phyloP scores from a whole-genome alignment of 2,329 filamentous ascomycete genomes.

The Delphinella strobiligena region DNA sequence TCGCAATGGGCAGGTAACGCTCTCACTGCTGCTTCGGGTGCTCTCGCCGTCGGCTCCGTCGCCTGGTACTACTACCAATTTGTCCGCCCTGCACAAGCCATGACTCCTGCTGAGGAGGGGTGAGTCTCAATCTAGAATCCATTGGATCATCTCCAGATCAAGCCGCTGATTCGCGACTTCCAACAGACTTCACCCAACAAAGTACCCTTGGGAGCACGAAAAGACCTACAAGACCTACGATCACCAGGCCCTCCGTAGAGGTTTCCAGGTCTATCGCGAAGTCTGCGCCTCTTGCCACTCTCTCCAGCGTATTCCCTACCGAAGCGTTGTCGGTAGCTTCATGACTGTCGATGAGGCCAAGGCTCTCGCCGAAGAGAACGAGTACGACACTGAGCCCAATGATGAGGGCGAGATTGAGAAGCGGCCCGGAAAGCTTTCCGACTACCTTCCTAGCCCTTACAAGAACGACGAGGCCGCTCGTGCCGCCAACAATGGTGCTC shows the following conservation, averaged over 20 bases:
- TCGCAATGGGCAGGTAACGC: slow-evolving; percentile 72
- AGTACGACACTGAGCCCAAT: slow-evolving; percentile 97
- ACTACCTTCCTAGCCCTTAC: slow-evolving; percentile 91
- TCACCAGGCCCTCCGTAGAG: slow-evolving; percentile 92
- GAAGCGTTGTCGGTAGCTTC: slow-evolving; percentile 75
- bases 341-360: slow-evolving; percentile 98
- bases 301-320: slow-evolving; percentile 85
- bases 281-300: slow-evolving; percentile 98
- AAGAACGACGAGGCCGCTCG: slow-evolving; percentile 98
- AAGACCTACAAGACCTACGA: slow-evolving; percentile 94
- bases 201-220: slow-evolving; percentile 92
- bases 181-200: slow-evolving; percentile 72
- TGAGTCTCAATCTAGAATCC: slow-evolving; percentile 43
- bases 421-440: slow-evolving; percentile 94
- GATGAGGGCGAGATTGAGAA: slow-evolving; percentile 97
- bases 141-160: neutral
- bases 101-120: slow-evolving; percentile 95
- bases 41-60: slow-evolving; percentile 74
- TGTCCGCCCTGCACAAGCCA: slow-evolving; percentile 74
- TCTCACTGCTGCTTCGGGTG: slow-evolving; percentile 75
- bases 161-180: slow-evolving; percentile 3
- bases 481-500: slow-evolving; percentile 94
- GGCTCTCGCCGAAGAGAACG: slow-evolving; percentile 91
- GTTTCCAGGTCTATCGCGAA: slow-evolving; percentile 98
- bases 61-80: slow-evolving; percentile 98